phyloP scores from a whole-genome alignment of 768 basidiomycete genomes.

The Trametes elegans region DNA sequence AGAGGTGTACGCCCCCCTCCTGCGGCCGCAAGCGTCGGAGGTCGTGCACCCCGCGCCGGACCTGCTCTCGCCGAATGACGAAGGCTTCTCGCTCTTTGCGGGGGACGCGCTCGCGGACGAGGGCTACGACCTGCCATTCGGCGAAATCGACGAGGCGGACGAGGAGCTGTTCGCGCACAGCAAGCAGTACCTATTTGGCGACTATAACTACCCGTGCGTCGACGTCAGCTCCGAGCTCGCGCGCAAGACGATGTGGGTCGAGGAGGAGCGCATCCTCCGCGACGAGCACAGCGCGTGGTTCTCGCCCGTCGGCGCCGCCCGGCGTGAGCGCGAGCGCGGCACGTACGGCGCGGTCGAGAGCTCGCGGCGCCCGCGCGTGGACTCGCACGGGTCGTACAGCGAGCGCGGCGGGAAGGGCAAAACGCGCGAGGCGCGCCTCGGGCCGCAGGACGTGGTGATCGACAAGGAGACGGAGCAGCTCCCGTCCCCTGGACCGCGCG shows the following conservation, averaged over 20 bases:
- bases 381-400: constrained; percentile 21
- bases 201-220: constrained; percentile 87
- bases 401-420: constrained; percentile 21
- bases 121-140: constrained; percentile 65
- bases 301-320: constrained; percentile 53
- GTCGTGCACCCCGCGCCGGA: constrained; percentile 67
- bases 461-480: constrained; percentile 47
- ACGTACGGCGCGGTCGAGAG: constrained; percentile 50
- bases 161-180: constrained; percentile 78
- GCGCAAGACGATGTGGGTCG: constrained; percentile 65
- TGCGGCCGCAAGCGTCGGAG: constrained; percentile 58
- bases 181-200: constrained; percentile 80
- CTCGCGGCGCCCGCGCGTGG: constrained; percentile 5
- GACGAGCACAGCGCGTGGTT: constrained; percentile 76
- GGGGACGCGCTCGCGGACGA: constrained; percentile 32
- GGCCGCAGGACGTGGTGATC: constrained; percentile 33
- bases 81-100: constrained; percentile 16
- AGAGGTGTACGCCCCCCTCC: constrained; percentile 74
- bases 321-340: constrained; percentile 27
- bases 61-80: constrained; percentile 35
- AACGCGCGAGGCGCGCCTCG: not conserved
- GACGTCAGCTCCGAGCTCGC: constrained; percentile 83
- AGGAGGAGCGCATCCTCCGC: constrained; percentile 80
- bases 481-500: not conserved
- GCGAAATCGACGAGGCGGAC: constrained; percentile 63